Base-by-base conservation (phyloP, 352 stramenopile species). In the Phytophthora vignae region DNA sequence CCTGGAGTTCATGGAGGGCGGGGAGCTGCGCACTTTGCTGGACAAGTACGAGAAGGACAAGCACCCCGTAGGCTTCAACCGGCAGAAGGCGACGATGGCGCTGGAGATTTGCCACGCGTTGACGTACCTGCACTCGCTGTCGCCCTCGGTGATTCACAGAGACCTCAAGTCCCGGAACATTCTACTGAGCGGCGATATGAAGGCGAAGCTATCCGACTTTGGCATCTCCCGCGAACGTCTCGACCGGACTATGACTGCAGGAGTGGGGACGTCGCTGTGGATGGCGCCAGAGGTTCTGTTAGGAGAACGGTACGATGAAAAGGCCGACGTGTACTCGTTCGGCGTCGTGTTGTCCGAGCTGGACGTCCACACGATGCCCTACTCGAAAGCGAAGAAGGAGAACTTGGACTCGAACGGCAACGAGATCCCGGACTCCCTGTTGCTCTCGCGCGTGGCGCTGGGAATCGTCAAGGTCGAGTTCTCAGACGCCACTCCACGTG, bases 181-280 rank as follows among this genome's bases (percentile, higher is more conserved):
- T 46, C 55, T 91, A 54, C 66, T 90, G n/a, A 76, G 87, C 62
- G 53, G 73, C 5, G 67, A 79, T 15, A 54, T 84, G 62, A 77
- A 79, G 19, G 82, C 84, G 6, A 92, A 92, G 55, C 71, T 92
- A 27, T 87, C 79, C 0, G 84, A 92, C 69, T 92, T 92, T 67
- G 84, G 84, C 6, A 75, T 92, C 14, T 88, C 79, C 10, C 64
- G 74, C 4, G 54, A 69, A 38, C 60, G 63, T 25, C 53, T 72
- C 0, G 67, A 76, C 3, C 42, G 71, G 2, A 79, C 69, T 2
- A 86, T 88, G 79, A 85, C 71, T 1, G 60, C 69, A 11, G 70
- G 75, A 6, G 74, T 88, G 15, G 85, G 83, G 5, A 93, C 85
- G 0, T 85, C 81, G 5, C 77, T 84, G 21, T 91, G 85, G 85